phyloP scores from a whole-genome alignment of 1,284 basidiomycete species.

The Apiotrichum brassicae region DNA sequence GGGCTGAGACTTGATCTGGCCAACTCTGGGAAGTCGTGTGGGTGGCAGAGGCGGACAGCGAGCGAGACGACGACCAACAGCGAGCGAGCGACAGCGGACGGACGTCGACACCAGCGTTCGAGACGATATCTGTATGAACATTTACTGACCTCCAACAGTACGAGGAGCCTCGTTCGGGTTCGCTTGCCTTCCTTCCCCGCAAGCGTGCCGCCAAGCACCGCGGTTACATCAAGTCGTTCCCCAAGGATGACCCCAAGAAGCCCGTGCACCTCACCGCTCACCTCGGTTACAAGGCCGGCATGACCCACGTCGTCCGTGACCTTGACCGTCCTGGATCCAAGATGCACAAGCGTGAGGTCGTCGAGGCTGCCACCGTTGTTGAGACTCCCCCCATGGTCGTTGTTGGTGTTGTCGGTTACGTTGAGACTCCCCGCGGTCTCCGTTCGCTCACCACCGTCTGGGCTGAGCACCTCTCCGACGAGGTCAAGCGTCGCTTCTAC shows the following conservation, averaged over 20 bases:
- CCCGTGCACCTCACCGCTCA: conserved; percentile 96
- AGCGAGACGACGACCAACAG: too few species aligned
- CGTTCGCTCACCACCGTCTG: conserved; percentile 69
- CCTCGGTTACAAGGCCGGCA: conserved; percentile 99
- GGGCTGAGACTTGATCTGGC: too few species aligned
- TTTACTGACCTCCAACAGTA: too few species aligned
- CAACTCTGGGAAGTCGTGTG: too few species aligned
- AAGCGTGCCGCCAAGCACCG: conserved; percentile 94
- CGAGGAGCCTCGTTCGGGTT: conserved; percentile 92
- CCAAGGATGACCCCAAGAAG: conserved; percentile 99
- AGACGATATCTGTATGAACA: too few species aligned
- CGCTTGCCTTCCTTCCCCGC: conserved; percentile 71
- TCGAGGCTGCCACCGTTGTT: conserved; percentile 93
- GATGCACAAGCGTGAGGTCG: conserved; percentile 99
- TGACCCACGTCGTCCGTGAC: conserved; percentile 99
- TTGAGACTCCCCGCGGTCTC: conserved; percentile 98
- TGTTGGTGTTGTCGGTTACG: conserved; percentile 98
- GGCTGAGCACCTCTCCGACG: conserved; percentile 63
- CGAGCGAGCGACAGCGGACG: too few species aligned
- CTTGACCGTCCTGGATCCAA: conserved; percentile 98
- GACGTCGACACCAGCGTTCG: too few species aligned
- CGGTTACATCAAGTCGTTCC: conserved; percentile 97
- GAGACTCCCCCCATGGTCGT: conserved; percentile 97
- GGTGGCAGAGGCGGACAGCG: too few species aligned
- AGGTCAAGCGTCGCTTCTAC: conserved; percentile 98